A percentile compares a stretch with the other conserved stretches of the same genome.
phyloP scores from a whole-genome alignment of 2,329 filamentous ascomycete genomes.

The Paramyrothecium roridum region DNA sequence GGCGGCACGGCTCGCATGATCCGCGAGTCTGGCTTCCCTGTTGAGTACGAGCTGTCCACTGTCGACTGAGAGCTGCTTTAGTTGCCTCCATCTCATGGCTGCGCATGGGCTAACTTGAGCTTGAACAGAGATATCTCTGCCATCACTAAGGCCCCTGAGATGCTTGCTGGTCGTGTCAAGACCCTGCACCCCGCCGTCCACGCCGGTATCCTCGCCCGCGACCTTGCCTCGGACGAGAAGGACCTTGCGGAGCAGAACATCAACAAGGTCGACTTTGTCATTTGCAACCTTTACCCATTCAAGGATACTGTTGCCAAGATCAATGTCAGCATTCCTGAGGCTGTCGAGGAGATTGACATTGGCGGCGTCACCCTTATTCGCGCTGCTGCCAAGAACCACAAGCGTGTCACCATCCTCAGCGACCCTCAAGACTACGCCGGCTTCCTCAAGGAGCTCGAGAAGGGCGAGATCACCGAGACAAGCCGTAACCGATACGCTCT shows the following conservation, averaged over 20 bases:
- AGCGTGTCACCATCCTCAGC: slow-evolving; percentile 90
- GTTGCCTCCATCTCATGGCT: neutral
- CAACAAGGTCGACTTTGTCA: slow-evolving; percentile 89
- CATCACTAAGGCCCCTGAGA: slow-evolving; percentile 95
- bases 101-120: slow-evolving; percentile 7
- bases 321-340: slow-evolving; percentile 94
- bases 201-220: slow-evolving; percentile 85
- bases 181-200: slow-evolving; percentile 94
- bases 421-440: slow-evolving; percentile 91
- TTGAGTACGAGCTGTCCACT: slow-evolving; percentile 65
- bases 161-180: slow-evolving; percentile 84
- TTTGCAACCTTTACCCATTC: slow-evolving; percentile 99
- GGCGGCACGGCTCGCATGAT: slow-evolving; percentile 96
- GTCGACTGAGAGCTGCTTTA: neutral
- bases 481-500: slow-evolving; percentile 88
- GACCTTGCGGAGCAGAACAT: slow-evolving; percentile 95
- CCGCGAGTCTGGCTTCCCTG: slow-evolving; percentile 89
- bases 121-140: slow-evolving; percentile 81
- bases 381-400: slow-evolving; percentile 96
- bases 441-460: slow-evolving; percentile 86
- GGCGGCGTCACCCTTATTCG: slow-evolving; percentile 95
- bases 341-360: slow-evolving; percentile 98
- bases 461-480: slow-evolving; percentile 79
- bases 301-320: slow-evolving; percentile 97
- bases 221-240: slow-evolving; percentile 94